Evolutionary conservation across 2,329 filamentous ascomycete species (phyloP).

Genomic region (Malbranchea zuffiana): DNA sequence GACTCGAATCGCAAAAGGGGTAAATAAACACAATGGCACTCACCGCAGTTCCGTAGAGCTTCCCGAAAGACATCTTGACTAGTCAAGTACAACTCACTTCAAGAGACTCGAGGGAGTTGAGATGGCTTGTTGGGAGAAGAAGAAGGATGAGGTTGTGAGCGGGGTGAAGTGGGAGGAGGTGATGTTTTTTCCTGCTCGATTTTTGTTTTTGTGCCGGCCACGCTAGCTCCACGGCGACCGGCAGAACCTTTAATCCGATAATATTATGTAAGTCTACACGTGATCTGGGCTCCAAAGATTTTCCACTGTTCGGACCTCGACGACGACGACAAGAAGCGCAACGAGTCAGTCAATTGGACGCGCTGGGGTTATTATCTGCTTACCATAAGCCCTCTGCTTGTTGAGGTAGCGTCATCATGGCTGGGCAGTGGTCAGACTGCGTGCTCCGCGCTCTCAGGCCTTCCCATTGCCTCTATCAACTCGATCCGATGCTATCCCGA

Average conservation of each 20-base stretch:
- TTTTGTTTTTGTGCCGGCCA: conserved; percentile 9
- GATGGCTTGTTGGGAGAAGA: conserved; percentile 14
- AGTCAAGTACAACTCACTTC: conserved; percentile 10
- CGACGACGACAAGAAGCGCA: not conserved
- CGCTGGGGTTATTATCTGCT: not conserved
- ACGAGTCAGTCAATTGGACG: not conserved
- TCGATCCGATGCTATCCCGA: conserved; percentile 31
- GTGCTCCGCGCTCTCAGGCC: conserved; percentile 27
- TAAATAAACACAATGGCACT: conserved; percentile 19
- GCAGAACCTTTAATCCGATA: too few relatives aligned
- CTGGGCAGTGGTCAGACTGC: conserved; percentile 28
- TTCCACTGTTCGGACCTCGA: conserved; percentile 9
- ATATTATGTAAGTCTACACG: conserved; percentile 9
- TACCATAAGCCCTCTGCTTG: not conserved
- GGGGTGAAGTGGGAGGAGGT: conserved; percentile 13
- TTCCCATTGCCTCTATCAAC: conserved; percentile 22
- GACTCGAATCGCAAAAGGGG: conserved; percentile 6
- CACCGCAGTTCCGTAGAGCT: conserved; percentile 84
- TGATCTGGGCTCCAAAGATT: conserved; percentile 11
- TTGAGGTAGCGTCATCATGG: conserved; percentile 21
- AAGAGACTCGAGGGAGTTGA: conserved; percentile 11
- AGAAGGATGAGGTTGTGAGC: conserved; percentile 14
- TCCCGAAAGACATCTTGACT: conserved; percentile 85
- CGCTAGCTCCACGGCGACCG: conserved; percentile 2
- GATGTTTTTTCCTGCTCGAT: conserved; percentile 14